Base-by-base conservation (phyloP, 129 eudicot genomes). In the Centaurea solstitialis region DNA sequence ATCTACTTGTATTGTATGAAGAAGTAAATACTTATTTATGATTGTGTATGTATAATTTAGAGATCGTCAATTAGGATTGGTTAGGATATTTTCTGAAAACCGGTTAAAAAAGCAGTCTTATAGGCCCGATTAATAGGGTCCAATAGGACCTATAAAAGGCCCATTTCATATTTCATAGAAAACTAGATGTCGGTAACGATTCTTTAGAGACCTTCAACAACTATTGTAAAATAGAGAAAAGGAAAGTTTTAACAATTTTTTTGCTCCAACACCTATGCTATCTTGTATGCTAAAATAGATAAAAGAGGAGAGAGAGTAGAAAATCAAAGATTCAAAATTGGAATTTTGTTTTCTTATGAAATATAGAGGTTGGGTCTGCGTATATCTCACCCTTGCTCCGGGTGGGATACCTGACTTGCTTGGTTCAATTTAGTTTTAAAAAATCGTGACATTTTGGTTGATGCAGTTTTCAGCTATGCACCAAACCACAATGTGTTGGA, bases 381-480 rank as follows among this genome's bases (percentile, higher is more conserved):
- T 53, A 50, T 7, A 50, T 50, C n/a, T n/a, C n/a, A n/a, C n/a
- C n/a, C n/a, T n/a, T n/a, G n/a, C n/a, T 53, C 8, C 0, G 22
- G 22, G 1, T 53, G 64, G 4, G n/a, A 5, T 17, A 53, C 21
- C 5, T 18, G n/a, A 1, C 8, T 3, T 2, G 21, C 6, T 53
- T 53, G 64, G 21, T 53, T 53, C 2, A 12, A 2, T 53, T 53
- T 57, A 57, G 9, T 57, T 57, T 15, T 20, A 45, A 81, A 77
- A 23, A 41, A 62, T 23, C 15, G 68, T 83, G 35, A 9, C 20
- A 1, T 8, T 79, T 50, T 74, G 57, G 4, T 70, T 76, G 33
- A 20, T 84, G 87, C 93, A 92, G 98, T 86, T 85, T 94, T 94
- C 81, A 77, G 20, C 38, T 92, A 83, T 73, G 24, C 83, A 23